phyloP scores from a whole-genome alignment of 2,329 filamentous ascomycete genomes.

The Nothophoma quercina region DNA sequence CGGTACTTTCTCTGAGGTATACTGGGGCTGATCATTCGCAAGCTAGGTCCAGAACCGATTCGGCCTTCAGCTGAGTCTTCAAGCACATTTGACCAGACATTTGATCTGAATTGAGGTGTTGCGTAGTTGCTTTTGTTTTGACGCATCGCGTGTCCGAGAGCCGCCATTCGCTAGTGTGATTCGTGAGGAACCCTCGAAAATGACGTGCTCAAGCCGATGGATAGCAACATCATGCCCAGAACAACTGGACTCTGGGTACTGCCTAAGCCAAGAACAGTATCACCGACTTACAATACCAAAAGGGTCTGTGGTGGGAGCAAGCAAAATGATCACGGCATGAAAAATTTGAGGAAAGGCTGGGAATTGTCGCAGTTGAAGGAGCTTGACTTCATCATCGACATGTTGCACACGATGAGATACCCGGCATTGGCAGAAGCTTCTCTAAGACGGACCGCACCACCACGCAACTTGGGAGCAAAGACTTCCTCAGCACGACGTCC shows the following conservation, averaged over 20 bases:
- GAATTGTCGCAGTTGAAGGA: no score
- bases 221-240: slow-evolving; percentile 25
- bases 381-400: background rate
- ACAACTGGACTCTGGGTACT: slow-evolving; percentile 19
- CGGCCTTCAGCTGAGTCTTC: no score
- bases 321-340: background rate
- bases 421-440: slow-evolving; percentile 20
- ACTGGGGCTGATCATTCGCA: no score
- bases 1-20: no score
- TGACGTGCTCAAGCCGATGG: slow-evolving; percentile 22
- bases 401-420: background rate
- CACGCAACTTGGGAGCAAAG: background rate
- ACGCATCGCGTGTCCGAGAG: background rate
- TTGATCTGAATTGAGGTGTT: background rate
- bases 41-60: no score
- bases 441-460: background rate
- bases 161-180: background rate
- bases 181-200: slow-evolving; percentile 2
- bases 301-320: background rate
- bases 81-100: no score
- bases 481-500: background rate
- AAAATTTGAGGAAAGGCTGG: background rate
- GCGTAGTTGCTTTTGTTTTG: background rate
- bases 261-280: slow-evolving; percentile 8
- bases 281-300: slow-evolving; percentile 5